Base-by-base conservation (phyloP, 139 green algal genomes). In the Asterochloris sp. region DNA sequence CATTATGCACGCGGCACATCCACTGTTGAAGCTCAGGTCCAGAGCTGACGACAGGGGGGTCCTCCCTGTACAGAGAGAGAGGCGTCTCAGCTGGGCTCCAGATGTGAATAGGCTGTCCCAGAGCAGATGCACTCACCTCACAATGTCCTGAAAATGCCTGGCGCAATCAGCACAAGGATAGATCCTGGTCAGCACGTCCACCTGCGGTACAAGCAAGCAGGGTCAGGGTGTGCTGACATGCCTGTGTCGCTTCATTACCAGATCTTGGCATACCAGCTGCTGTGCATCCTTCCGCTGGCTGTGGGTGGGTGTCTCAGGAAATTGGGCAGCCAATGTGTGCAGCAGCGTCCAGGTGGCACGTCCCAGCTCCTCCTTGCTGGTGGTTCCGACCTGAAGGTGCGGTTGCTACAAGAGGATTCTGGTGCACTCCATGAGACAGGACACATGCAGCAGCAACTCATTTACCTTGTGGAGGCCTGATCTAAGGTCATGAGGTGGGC, bases 141-240 rank as follows among this genome's bases (percentile, higher is more conserved):
- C 85, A 62, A 99, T 79, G 75, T 98, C 86, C 17, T 85, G 62
- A 76, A 99, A 98, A 90, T 99, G 96, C 12, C 62, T 2, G 0
- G 95, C 92, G 81, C 96, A 99, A n/a, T 97, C 92, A 4, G 74
- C 90, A 86, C 96, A 99, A 6, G 96, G 96, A 83, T 99, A 99
- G 69, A 98, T 92, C 19, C 93, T 83, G 12, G 95, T 97, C 26
- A 86, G 54, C 23, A 78, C 54, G 10, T 86, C 69, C 62, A 86
- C 63, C 78, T 86, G 73, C 29, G 62, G 11, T n/a, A 13, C 26
- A 68, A 13, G n/a, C 16, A 69, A 24, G 63, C 17, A 19, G n/a
- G 47, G 12, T 38, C n/a, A 6, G 38, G 21, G 67, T 27, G 14
- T 62, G 69, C 62, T 23, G 17, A 15, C 73, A 38, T 24, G 23